phyloP scores from a whole-genome alignment of 441 rosid species.

The Kokia cookei region DNA sequence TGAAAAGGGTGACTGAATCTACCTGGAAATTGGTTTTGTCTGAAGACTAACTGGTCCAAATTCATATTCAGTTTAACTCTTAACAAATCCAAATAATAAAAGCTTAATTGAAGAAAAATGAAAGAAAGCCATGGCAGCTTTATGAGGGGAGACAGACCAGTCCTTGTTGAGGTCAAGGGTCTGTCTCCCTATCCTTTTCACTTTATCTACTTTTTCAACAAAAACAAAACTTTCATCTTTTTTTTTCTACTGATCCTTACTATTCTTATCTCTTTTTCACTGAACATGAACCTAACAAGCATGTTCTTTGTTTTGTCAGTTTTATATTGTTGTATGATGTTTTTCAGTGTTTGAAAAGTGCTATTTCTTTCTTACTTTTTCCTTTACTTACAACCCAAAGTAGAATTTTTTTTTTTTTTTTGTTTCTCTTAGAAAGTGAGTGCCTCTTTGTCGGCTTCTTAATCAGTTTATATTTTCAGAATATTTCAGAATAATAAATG shows the following conservation, averaged over 20 bases:
- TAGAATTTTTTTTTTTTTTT: no score
- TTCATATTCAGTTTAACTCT: no score
- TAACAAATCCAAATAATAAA: no score
- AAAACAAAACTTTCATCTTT: not conserved
- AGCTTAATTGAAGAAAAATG: no score
- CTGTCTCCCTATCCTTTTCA: not conserved
- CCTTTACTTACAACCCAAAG: not conserved
- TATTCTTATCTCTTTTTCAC: not conserved
- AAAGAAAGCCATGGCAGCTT: not conserved
- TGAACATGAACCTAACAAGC: slow-evolving; percentile 3
- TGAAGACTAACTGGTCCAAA: no score
- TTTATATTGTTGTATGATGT: not conserved
- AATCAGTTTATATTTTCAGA: no score
- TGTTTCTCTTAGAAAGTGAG: no score
- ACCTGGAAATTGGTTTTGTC: slow-evolving; percentile 49
- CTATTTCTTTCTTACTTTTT: not conserved
- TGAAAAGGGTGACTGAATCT: slow-evolving; percentile 54
- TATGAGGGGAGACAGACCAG: not conserved
- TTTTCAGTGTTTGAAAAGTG: not conserved
- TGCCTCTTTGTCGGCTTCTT: rapidly evolving
- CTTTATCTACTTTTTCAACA: not conserved
- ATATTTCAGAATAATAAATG: no score
- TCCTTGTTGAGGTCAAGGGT: not conserved
- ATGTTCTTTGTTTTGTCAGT: slow-evolving; percentile 1
- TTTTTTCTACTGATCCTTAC: not conserved